phyloP scores from a whole-genome alignment of 805 yeast species.

The Myxozyma kluyveri region DNA sequence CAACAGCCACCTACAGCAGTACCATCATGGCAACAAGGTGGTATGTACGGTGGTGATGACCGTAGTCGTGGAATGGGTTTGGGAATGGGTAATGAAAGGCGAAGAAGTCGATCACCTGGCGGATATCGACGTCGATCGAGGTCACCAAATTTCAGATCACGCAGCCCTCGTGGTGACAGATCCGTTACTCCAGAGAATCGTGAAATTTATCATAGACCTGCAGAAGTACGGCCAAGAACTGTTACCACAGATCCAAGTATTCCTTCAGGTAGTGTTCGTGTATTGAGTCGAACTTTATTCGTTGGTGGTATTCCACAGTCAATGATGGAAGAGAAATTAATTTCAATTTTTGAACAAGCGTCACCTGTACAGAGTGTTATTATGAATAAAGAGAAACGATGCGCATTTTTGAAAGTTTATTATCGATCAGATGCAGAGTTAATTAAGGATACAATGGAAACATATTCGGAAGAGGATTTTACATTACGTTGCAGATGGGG shows the following conservation, averaged over 20 bases:
- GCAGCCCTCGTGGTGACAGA: conserved; percentile 27
- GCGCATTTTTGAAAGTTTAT: conserved; percentile 93
- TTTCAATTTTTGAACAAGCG: conserved; percentile 69
- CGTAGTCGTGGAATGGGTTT: conserved; percentile 10
- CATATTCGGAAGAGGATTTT: conserved; percentile 54
- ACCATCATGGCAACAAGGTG: conserved; percentile 20
- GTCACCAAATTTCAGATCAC: conserved; percentile 30
- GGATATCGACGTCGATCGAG: conserved; percentile 25
- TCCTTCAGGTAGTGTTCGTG: conserved; percentile 78
- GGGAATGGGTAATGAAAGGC: conserved; percentile 2
- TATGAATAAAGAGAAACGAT: conserved; percentile 82
- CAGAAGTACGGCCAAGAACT: conserved; percentile 49
- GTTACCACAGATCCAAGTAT: conserved; percentile 67
- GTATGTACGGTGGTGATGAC: not conserved
- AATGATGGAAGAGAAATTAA: conserved; percentile 73
- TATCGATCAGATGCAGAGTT: conserved; percentile 88
- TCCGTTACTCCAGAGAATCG: conserved; percentile 12
- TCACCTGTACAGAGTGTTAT: conserved; percentile 92
- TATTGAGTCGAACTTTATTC: conserved; percentile 83
- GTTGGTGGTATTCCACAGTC: conserved; percentile 86
- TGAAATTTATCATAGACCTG: conserved; percentile 9
- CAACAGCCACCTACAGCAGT: conserved; percentile 22
- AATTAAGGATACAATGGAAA: conserved; percentile 65
- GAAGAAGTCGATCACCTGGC: conserved; percentile 33
- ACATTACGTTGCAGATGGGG: conserved; percentile 94